Evolutionary conservation across 163 green algal species (phyloP).

Genomic region (Scenedesmus sp.): DNA sequence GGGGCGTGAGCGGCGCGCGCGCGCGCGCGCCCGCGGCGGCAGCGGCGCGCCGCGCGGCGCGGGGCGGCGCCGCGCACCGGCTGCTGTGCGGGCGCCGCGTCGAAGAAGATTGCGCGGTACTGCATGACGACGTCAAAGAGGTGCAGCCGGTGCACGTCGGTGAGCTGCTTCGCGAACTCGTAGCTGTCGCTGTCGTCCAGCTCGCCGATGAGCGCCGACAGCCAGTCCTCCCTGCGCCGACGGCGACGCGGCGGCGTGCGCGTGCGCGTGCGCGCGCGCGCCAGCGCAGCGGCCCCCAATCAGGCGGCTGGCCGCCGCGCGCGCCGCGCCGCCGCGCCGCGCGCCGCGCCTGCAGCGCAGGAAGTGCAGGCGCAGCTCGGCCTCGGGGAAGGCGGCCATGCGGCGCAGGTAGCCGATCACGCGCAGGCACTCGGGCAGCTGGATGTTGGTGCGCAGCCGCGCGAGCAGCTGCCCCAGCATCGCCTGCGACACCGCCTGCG

Average conservation of each 20-base stretch:
- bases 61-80: too few relatives aligned
- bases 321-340: too few relatives aligned
- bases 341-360: conserved; percentile 54
- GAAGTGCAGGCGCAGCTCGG: conserved; percentile 87
- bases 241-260: too few relatives aligned
- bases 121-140: conserved; percentile 98
- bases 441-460: conserved; percentile 80
- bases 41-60: too few relatives aligned
- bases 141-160: conserved; percentile 93
- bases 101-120: conserved; percentile 95
- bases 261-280: too few relatives aligned
- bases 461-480: conserved; percentile 91
- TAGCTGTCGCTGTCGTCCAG: conserved; percentile 74
- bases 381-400: conserved; percentile 84
- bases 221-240: conserved; percentile 79
- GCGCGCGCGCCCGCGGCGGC: too few relatives aligned
- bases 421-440: conserved; percentile 97
- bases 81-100: too few relatives aligned
- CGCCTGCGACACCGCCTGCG: conserved; percentile 54
- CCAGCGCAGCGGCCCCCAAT: too few relatives aligned
- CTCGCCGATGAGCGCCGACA: conserved; percentile 68
- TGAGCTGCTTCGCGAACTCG: conserved; percentile 91
- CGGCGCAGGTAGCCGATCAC: conserved; percentile 95
- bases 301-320: too few relatives aligned
- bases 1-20: too few relatives aligned